phyloP scores from a whole-genome alignment of 768 basidiomycete species.

The Panaeolus papilionaceus region DNA sequence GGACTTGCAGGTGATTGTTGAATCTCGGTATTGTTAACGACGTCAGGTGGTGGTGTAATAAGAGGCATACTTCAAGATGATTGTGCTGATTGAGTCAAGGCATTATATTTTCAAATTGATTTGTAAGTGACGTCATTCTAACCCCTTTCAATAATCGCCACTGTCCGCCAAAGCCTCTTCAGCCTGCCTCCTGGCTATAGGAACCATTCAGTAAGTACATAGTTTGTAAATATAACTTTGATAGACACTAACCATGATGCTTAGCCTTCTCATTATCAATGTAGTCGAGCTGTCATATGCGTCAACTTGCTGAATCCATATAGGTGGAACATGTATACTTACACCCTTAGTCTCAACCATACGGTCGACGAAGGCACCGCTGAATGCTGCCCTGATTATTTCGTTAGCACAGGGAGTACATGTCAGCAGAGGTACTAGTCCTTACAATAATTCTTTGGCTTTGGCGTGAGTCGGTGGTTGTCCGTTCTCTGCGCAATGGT shows the following conservation, averaged over 20 bases:
- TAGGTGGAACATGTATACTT: slow-evolving; percentile 20
- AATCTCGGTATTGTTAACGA: background rate
- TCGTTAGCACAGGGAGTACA: background rate
- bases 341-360: slow-evolving; percentile 61
- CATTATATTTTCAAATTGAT: background rate
- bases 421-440: background rate
- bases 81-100: background rate
- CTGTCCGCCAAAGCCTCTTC: slow-evolving; percentile 10
- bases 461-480: slow-evolving; percentile 52
- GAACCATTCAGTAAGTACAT: background rate
- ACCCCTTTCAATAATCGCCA: background rate
- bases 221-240: background rate
- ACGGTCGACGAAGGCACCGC: slow-evolving; percentile 59
- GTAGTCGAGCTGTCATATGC: slow-evolving; percentile 33
- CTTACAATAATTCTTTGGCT: slow-evolving; percentile 62
- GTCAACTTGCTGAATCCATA: background rate
- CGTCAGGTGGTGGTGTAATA: background rate
- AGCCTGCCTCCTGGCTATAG: background rate
- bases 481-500: slow-evolving; percentile 58
- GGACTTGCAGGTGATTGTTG: slow-evolving; percentile 11
- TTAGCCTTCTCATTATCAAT: slow-evolving; percentile 36
- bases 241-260: slow-evolving; percentile 31
- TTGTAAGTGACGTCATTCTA: background rate
- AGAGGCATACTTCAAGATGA: background rate
- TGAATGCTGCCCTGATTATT: slow-evolving; percentile 52